Evolutionary conservation across 768 basidiomycete genomes (phyloP), one percentile per base, ranked within the genome.

Genomic region (Lactarius trivialis): DNA sequence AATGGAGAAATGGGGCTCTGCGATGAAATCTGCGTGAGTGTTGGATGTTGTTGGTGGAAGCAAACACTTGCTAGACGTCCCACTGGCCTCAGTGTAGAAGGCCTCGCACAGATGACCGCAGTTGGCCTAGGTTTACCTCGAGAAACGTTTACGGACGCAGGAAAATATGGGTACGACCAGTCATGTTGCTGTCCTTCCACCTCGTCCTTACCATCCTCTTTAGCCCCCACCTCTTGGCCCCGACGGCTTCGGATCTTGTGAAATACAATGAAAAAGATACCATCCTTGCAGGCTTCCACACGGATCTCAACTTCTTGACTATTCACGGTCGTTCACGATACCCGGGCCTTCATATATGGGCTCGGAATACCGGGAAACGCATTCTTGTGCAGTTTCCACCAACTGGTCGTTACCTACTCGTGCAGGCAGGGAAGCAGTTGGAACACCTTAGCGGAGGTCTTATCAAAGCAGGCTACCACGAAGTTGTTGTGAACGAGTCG

Each of bases 371-470:
- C 0, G 95, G 95, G 33, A 93, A 90, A 71, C 85, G 91, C 15
- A 91, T 98, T 63, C 78, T 86, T 2, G 94, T 97, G 50, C 85
- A 81, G 70, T 92, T 98, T 55, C 94, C 94, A 0, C 78, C 82
- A 1, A 90, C 88, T 4, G 85, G 85, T 53, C 82, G 86, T 43
- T 86, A 86, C 70, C 80, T 98, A 36, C 82, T 98, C 15, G 92
- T 98, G 1, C 95, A 98, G 73, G 94, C 94, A 2, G 95, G 95
- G 43, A 96, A 94, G 73, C 95, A 98, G 71, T 81, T 98, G 12
- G 95, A 97, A 71, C 91, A 92, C 73, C 76, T 93, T 48, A 85
- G 80, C 26, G 89, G 88, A 17, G 89, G 95, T 0, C 75, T 95
- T 32, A 85, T 98, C 71, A 90, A 90, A 69, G 95, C 95, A 14